Evolutionary conservation across 1,284 basidiomycete genomes (phyloP), one percentile per base, ranked within the genome.

Genomic region (Thecaphora frezii): DNA sequence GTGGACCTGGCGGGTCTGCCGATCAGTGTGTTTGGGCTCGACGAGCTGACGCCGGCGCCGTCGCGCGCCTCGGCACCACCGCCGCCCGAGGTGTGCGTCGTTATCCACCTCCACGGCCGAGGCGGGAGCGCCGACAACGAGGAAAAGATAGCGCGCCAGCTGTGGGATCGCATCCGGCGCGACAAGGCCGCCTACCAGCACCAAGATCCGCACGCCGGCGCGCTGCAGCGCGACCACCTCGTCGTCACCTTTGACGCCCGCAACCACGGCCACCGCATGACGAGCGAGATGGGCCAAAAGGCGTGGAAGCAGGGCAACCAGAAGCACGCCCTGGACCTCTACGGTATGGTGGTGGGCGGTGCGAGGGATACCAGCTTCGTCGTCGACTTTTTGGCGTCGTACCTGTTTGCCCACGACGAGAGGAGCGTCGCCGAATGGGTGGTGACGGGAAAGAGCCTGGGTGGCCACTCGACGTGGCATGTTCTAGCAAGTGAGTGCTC

Each of bases 401-500:
- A 88, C 77, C 80, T 94, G 22, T 94, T 89, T 74, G 90, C 90
- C 0, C 72, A 81, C 21, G 86, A 82, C 14, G 87, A 92, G 64
- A 82, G 86, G 13, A 77, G 70, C 5, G 84, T 94, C 39, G 82
- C 81, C 3, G 83, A 86, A 56, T 93, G 87, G 86, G 85, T 86
- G 33, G 75, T 80, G 16, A 83, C 84, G 1, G 90, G 90, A 0
- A 83, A 88, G 62, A 88, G 87, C 61, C 83, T 91, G 0, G 89
- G 90, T 0, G 89, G 89, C 0, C 90, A 91, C 71, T 83, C 88
- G 0, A 82, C 86, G 0, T 91, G 90, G 90, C 83, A 89, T 33
- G 81, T 83, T 1, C 82, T 90, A 19, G 66, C 69, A 14, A 58
- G 49, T 58, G 38, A 36, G 51, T 24, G 19, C 44, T 22, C 18